Percentiles rank a stretch among this genome's conserved stretches.
Evolutionary conservation across 2,329 filamentous ascomycete species (phyloP).

Genomic region (Xylariaceae sp.): DNA sequence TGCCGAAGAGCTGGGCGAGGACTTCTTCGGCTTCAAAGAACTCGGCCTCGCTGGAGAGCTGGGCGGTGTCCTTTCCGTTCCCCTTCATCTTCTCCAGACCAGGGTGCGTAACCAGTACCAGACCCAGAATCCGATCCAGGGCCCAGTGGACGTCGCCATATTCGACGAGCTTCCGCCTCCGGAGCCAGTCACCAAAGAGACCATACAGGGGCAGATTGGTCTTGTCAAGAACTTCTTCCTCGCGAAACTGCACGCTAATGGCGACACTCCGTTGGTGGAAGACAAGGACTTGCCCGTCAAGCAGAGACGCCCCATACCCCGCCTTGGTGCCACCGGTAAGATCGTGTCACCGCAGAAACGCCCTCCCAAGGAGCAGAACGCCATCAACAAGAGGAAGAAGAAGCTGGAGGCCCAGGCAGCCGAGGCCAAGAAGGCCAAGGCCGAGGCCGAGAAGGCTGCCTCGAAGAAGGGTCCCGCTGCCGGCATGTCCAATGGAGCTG

Average conservation of each 20-base stretch:
- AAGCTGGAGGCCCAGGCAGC: conserved; percentile 60
- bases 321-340: conserved; percentile 66
- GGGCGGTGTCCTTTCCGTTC: conserved; percentile 81
- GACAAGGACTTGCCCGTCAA: conserved; percentile 93
- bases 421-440: conserved; percentile 32
- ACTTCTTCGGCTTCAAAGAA: conserved; percentile 98
- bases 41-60: conserved; percentile 88
- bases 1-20: conserved; percentile 93
- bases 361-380: conserved; percentile 73
- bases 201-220: conserved; percentile 72
- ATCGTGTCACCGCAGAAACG: conserved; percentile 80
- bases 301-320: conserved; percentile 68
- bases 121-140: conserved; percentile 59
- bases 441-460: conserved; percentile 30
- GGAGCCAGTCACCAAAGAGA: conserved; percentile 72
- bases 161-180: conserved; percentile 63
- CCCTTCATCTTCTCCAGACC: conserved; percentile 86
- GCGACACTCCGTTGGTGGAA: conserved; percentile 76
- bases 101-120: conserved; percentile 81
- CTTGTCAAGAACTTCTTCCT: conserved; percentile 89
- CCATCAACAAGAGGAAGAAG: conserved; percentile 81
- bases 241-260: conserved; percentile 76
- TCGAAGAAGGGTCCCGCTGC: conserved; percentile 46
- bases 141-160: conserved; percentile 50
- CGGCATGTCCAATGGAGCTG: conserved; percentile 23